Base-by-base conservation (phyloP, 2,329 filamentous ascomycete species). In the Trichophyton mentagrophytes region DNA sequence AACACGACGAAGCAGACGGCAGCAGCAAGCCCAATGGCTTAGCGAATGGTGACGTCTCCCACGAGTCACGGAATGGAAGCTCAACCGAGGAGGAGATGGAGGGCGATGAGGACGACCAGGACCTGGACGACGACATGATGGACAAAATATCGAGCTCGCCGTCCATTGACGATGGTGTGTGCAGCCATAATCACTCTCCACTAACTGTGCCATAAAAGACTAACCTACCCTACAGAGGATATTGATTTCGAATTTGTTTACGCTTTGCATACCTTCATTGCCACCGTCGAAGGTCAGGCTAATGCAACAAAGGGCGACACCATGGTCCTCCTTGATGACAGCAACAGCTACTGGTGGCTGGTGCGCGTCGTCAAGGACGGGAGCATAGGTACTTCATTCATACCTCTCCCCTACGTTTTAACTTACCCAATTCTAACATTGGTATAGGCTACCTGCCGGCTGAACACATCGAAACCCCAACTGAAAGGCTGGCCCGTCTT, bases 181-280 rank as follows among this genome's bases (percentile, higher is more conserved):
- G 79, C 11, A n/a, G 33, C 27, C 27, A n/a, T 38, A 44, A 44
- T 44, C 40, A 7, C 15, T 44, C 73, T 66, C 70, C 71, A 71
- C 71, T 27, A 25, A 27, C 13, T 13, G 11, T 11, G 25, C 22
- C 22, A 53, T 30, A n/a, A 11, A 11, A 11, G 9, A 47, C 53
- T 36, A 88, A 70, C 71, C 87, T 79, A 84, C 81, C 6, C 86
- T 75, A 74, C 80, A 97, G 93, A 99, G 83, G 93, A 99, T 71
- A 99, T 99, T 76, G 93, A 99, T 80, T 97, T 99, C 79, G 92
- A 97, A 73, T 97, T 97, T 76, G 93, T 99, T 63, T 99, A 99
- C 77, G 93, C 93, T 30, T 80, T 99, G 62, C 93, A 97, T 73
- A 99, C 92, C 1, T 99, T 99, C 70, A 89, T 96, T 65, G 93